A percentile compares a stretch with the other conserved stretches of the same genome.
phyloP scores from a whole-genome alignment of 352 stramenopile genomes.

The Lagenidium sp. region DNA sequence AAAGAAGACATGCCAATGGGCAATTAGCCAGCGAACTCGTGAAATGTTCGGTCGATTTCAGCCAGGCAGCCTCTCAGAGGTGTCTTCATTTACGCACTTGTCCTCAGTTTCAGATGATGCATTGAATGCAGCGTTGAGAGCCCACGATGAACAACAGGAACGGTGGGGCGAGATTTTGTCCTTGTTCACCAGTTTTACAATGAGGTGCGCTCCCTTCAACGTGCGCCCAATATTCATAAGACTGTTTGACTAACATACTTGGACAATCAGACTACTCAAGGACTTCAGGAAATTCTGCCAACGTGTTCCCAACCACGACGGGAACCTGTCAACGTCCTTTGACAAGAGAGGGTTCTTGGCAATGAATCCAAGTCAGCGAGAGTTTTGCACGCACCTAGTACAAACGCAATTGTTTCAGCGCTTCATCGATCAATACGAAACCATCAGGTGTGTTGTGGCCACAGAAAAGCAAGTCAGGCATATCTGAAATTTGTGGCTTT shows the following conservation, averaged over 20 bases:
- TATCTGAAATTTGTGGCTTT: no score
- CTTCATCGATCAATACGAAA: slow-evolving; percentile 38
- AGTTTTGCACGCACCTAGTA: slow-evolving; percentile 61
- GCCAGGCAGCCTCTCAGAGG: slow-evolving; percentile 9
- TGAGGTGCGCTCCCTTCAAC: no score
- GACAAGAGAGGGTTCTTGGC: slow-evolving; percentile 45
- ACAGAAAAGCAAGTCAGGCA: no score
- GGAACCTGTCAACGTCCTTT: slow-evolving; percentile 20
- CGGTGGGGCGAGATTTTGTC: slow-evolving; percentile 51
- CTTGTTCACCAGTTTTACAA: slow-evolving; percentile 40
- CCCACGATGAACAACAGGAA: slow-evolving; percentile 45
- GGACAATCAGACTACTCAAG: slow-evolving; percentile 55
- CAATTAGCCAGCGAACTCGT: slow-evolving; percentile 19
- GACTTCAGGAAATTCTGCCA: slow-evolving; percentile 51
- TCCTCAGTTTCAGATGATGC: no score
- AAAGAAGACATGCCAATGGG: slow-evolving; percentile 35
- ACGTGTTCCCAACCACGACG: slow-evolving; percentile 4
- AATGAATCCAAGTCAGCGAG: slow-evolving; percentile 43
- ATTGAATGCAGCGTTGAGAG: no score
- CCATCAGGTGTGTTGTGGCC: no score
- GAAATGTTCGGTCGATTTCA: slow-evolving; percentile 16
- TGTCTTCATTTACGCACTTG: no score
- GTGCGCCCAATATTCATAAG: no score
- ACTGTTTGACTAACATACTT: no score
- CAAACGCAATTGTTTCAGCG: slow-evolving; percentile 68